Evolutionary conservation across 345 rosid species (phyloP).

Genomic region (Kernera saxatilis): DNA sequence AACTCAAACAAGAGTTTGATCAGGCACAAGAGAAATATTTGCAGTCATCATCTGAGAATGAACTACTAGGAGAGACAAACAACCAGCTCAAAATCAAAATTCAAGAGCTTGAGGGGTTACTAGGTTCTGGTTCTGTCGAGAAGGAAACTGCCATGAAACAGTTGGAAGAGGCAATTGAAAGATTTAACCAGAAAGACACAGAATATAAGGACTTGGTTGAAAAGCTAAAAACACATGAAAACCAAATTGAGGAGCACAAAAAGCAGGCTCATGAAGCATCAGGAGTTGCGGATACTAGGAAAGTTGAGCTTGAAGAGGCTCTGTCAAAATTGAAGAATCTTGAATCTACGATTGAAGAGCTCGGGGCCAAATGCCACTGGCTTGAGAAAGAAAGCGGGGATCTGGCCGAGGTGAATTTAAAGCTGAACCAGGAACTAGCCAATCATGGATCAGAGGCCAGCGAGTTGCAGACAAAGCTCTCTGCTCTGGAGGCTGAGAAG

Average conservation of each 20-base stretch:
- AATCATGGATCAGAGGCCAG: conserved; percentile 50
- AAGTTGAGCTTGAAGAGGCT: conserved; percentile 65
- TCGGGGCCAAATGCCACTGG: conserved; percentile 46
- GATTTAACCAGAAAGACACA: conserved; percentile 44
- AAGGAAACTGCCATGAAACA: conserved; percentile 57
- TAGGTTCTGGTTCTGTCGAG: conserved; percentile 52
- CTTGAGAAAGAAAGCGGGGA: conserved; percentile 70
- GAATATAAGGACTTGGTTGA: conserved; percentile 56
- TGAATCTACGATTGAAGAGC: conserved; percentile 61
- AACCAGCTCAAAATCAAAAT: conserved; percentile 69
- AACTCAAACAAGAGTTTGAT: conserved; percentile 48
- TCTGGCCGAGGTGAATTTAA: conserved; percentile 74
- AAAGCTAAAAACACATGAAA: conserved; percentile 51
- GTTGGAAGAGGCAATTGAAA: conserved; percentile 52
- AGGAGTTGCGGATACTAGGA: conserved; percentile 43
- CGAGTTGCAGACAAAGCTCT: conserved; percentile 51
- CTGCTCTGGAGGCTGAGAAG: conserved; percentile 50
- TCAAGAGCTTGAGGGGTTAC: conserved; percentile 67
- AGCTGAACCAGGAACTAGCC: conserved; percentile 68
- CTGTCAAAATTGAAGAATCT: conserved; percentile 47
- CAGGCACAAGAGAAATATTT: conserved; percentile 59
- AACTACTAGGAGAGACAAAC: conserved; percentile 67
- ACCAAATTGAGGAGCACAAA: conserved; percentile 48
- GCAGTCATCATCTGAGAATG: conserved; percentile 57
- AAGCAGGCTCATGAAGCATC: conserved; percentile 57